Conservation (phyloP, 148 eudicot species). For the Dianthus caryophyllus region DNA sequence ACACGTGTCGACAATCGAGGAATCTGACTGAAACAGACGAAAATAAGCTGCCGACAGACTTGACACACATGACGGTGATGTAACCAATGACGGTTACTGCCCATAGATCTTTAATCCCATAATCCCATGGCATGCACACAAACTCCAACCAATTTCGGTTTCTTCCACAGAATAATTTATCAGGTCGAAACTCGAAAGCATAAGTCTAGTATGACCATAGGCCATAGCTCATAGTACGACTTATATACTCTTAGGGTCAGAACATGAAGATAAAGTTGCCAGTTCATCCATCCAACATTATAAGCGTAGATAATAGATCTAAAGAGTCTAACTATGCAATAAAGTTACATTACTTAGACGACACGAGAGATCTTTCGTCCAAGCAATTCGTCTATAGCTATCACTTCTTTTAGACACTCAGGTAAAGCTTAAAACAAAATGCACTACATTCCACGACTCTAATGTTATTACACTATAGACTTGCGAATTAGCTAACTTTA, state of each 20-base stretch:
- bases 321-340: neutral
- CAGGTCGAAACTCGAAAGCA: neutral
- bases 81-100: conserved; percentile 23
- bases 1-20: conserved; percentile 7
- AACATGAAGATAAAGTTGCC: neutral
- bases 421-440: too few relatives aligned
- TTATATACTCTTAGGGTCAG: neutral
- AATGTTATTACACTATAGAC: too few relatives aligned
- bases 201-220: conserved; percentile 3
- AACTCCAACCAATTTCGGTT: neutral
- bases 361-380: neutral
- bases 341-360: neutral
- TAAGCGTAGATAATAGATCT: neutral
- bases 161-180: neutral
- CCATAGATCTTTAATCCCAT: conserved; percentile 15
- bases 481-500: too few relatives aligned
- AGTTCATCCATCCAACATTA: neutral
- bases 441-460: too few relatives aligned
- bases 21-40: conserved; percentile 9
- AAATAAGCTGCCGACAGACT: conserved; percentile 17
- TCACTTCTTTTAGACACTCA: neutral
- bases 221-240: neutral
- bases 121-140: neutral
- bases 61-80: conserved; percentile 32
- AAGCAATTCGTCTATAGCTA: neutral